Conservation (phyloP, 2,329 filamentous ascomycete genomes). For the Nothopassalora personata region DNA sequence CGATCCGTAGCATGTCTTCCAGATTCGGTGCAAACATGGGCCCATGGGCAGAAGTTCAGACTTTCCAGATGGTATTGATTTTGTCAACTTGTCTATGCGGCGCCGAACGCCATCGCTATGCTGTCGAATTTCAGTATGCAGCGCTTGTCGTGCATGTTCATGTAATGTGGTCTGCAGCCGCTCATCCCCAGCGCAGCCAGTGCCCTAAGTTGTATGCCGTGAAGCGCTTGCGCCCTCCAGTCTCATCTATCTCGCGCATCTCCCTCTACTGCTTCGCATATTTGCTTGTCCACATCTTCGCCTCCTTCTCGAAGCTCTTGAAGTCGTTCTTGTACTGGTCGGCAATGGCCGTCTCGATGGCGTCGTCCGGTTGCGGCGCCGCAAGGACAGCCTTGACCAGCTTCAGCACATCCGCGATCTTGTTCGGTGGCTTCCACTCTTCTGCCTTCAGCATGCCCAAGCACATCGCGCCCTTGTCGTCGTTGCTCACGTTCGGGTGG, state of each 20-base stretch:
- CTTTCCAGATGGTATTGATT: too few species aligned
- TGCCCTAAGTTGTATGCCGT: neutral
- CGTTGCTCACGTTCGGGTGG: slow-evolving; percentile 91
- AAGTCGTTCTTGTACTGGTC: slow-evolving; percentile 71
- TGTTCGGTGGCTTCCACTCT: slow-evolving; percentile 86
- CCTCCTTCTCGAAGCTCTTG: slow-evolving; percentile 67
- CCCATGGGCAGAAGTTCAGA: too few species aligned
- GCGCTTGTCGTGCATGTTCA: neutral
- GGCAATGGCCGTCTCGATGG: slow-evolving; percentile 79
- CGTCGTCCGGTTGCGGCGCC: slow-evolving; percentile 83
- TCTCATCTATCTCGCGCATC: neutral
- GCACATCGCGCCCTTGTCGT: slow-evolving; percentile 78
- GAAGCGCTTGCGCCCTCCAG: neutral
- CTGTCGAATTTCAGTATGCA: neutral
- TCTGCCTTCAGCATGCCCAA: slow-evolving; percentile 76
- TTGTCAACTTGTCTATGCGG: neutral
- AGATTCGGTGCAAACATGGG: too few species aligned
- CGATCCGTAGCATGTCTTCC: too few species aligned
- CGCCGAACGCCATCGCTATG: slow-evolving; percentile 1
- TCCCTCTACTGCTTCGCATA: slow-evolving; percentile 51
- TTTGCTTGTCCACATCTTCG: slow-evolving; percentile 64
- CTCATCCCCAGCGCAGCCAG: neutral
- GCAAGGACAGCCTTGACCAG: slow-evolving; percentile 68
- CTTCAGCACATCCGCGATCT: slow-evolving; percentile 68
- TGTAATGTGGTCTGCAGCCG: neutral